Conservation (phyloP, 2,329 filamentous ascomycete genomes). For the Macrophomina tecta region DNA sequence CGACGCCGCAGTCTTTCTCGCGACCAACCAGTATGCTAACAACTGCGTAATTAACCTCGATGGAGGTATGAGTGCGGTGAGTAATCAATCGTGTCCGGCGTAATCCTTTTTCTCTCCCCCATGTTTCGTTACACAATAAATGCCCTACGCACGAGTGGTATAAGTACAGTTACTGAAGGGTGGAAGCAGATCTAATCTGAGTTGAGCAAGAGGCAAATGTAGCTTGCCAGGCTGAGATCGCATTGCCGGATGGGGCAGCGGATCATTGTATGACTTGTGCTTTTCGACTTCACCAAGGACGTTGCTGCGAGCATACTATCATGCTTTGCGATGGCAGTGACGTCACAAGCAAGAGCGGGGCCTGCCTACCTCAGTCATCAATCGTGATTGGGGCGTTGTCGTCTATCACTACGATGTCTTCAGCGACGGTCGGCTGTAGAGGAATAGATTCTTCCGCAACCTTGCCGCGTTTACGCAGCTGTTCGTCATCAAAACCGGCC, state of each 20-base stretch:
- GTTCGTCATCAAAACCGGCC: constrained; percentile 45
- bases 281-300: constrained; percentile 10
- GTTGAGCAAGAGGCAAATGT: constrained; percentile 9
- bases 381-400: constrained; percentile 47
- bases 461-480: constrained; percentile 48
- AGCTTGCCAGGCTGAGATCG: not conserved
- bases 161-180: constrained; percentile 19
- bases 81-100: not conserved
- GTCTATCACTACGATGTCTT: constrained; percentile 42
- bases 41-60: constrained; percentile 88
- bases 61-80: constrained; percentile 74
- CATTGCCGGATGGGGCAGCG: not conserved
- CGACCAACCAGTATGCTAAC: constrained; percentile 79
- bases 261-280: not conserved
- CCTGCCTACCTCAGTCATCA: constrained; percentile 34
- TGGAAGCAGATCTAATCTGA: constrained; percentile 22
- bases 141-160: constrained; percentile 16
- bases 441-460: constrained; percentile 39
- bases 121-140: not conserved
- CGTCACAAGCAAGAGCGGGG: constrained; percentile 8
- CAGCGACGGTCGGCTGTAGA: constrained; percentile 38
- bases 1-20: constrained; percentile 80
- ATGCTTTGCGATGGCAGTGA: not conserved
- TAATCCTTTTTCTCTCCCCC: not conserved
- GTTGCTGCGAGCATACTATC: not conserved